Evolutionary conservation across 495 filamentous ascomycete species (phyloP).

Genomic region (Aspergillus campestris): DNA sequence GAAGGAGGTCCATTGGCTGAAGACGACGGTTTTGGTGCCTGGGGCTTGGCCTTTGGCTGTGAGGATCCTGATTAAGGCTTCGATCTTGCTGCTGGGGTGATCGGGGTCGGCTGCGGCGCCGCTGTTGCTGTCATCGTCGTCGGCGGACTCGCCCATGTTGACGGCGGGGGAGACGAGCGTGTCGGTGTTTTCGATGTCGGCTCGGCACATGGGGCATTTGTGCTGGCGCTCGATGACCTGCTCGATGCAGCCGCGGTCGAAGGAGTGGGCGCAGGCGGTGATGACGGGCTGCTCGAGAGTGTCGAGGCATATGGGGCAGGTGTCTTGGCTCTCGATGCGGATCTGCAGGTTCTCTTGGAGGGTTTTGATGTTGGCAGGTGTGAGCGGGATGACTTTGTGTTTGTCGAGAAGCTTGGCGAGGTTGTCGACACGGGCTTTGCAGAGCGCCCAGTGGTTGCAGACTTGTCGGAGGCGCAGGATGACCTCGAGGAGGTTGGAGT

Average conservation of each 20-base stretch:
- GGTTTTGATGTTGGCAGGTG: slow-evolving; percentile 59
- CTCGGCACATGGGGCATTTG: slow-evolving; percentile 85
- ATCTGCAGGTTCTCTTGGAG: slow-evolving; percentile 73
- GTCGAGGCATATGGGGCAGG: slow-evolving; percentile 80
- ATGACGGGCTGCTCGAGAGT: slow-evolving; percentile 67
- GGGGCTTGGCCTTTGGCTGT: slow-evolving; percentile 59
- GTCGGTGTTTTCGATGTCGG: slow-evolving; percentile 50
- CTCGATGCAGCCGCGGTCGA: slow-evolving; percentile 66
- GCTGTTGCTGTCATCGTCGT: slow-evolving; percentile 40
- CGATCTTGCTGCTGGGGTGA: slow-evolving; percentile 72
- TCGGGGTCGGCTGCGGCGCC: slow-evolving; percentile 48
- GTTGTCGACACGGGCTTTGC: slow-evolving; percentile 61
- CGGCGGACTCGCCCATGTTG: slow-evolving; percentile 38
- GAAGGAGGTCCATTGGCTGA: slow-evolving; percentile 92
- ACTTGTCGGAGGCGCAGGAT: slow-evolving; percentile 78
- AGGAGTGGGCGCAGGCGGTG: slow-evolving; percentile 81
- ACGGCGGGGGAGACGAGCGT: slow-evolving; percentile 58
- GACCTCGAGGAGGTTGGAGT: slow-evolving; percentile 68
- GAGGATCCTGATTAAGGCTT: slow-evolving; percentile 71
- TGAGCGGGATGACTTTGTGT: slow-evolving; percentile 60
- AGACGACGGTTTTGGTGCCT: slow-evolving; percentile 75
- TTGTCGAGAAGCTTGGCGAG: slow-evolving; percentile 59
- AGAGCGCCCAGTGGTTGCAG: slow-evolving; percentile 83
- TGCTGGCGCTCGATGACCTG: slow-evolving; percentile 70
- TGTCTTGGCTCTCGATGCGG: slow-evolving; percentile 72